A percentile compares a stretch with the other conserved stretches of the same genome.
phyloP scores from a whole-genome alignment of 169 alveolate species.

The Plasmodium fragile region DNA sequence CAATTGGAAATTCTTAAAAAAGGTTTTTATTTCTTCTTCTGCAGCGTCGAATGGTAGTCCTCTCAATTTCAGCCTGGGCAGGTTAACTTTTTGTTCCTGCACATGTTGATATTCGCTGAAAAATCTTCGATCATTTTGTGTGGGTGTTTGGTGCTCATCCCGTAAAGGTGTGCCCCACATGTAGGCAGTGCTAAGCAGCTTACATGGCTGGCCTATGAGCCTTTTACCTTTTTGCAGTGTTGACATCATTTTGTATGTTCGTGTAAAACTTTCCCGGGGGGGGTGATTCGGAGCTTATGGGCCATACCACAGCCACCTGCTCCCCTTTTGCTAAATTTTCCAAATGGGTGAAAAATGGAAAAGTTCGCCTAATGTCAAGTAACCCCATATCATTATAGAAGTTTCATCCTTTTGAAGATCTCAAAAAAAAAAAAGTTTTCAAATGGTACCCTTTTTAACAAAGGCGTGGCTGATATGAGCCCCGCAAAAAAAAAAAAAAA shows the following conservation, averaged over 20 bases:
- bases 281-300: not conserved
- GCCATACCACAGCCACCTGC: not conserved
- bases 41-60: conserved; percentile 68
- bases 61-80: conserved; percentile 60
- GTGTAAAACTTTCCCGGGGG: not conserved
- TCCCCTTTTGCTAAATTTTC: not conserved
- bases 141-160: not conserved
- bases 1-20: conserved; percentile 39
- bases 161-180: conserved; percentile 5
- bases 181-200: not conserved
- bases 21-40: conserved; percentile 65
- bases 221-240: not conserved
- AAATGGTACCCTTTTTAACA: not conserved
- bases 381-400: not conserved
- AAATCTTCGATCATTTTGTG: not conserved
- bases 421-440: not conserved
- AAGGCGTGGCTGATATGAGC: not conserved
- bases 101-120: conserved; percentile 36
- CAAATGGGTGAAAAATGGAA: not conserved
- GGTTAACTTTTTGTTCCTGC: conserved; percentile 43
- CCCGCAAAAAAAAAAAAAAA: not conserved
- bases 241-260: not conserved
- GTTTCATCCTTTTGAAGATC: not conserved
- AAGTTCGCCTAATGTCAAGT: not conserved
- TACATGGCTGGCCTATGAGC: not conserved